Percentiles rank a stretch among this genome's conserved stretches.
phyloP scores from a whole-genome alignment of 2,329 filamentous ascomycete species.

The Xenosphaeropsis pyriputrescens region DNA sequence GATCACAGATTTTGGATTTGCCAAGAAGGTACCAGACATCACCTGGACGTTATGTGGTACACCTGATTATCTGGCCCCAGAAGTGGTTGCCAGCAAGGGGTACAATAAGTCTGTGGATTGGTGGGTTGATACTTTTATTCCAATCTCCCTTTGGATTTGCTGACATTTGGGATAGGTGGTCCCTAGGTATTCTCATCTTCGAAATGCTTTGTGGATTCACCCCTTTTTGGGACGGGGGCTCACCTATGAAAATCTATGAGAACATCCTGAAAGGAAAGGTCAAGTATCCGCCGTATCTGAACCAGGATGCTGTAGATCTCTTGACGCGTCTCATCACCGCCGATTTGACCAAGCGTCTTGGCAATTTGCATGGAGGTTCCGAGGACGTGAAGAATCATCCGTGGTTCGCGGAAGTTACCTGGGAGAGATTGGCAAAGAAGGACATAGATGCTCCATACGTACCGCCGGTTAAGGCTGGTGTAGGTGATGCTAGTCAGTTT shows the following conservation, averaged over 20 bases:
- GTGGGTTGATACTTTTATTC: constrained; percentile 36
- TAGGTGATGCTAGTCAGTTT: constrained; percentile 92
- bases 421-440: constrained; percentile 86
- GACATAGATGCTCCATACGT: constrained; percentile 98
- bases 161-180: constrained; percentile 57
- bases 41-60: constrained; percentile 98
- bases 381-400: constrained; percentile 89
- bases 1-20: constrained; percentile 97
- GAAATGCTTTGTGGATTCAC: constrained; percentile 99
- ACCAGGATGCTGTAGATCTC: constrained; percentile 85
- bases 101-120: constrained; percentile 99
- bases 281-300: constrained; percentile 93
- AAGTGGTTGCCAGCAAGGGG: constrained; percentile 97
- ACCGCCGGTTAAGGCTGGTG: constrained; percentile 83
- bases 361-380: constrained; percentile 82
- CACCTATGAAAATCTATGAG: constrained; percentile 98
- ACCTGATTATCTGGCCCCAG: constrained; percentile 90
- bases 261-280: constrained; percentile 93
- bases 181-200: constrained; percentile 92
- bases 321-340: constrained; percentile 86
- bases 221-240: constrained; percentile 96
- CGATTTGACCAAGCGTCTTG: constrained; percentile 86
- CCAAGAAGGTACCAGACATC: constrained; percentile 95
- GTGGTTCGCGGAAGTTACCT: constrained; percentile 97
- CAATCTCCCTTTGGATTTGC: neutral